Evolutionary conservation across 2,329 filamentous ascomycete genomes (phyloP), one percentile per base, ranked within the genome.

Genomic region (Chaetothyriales sp.): DNA sequence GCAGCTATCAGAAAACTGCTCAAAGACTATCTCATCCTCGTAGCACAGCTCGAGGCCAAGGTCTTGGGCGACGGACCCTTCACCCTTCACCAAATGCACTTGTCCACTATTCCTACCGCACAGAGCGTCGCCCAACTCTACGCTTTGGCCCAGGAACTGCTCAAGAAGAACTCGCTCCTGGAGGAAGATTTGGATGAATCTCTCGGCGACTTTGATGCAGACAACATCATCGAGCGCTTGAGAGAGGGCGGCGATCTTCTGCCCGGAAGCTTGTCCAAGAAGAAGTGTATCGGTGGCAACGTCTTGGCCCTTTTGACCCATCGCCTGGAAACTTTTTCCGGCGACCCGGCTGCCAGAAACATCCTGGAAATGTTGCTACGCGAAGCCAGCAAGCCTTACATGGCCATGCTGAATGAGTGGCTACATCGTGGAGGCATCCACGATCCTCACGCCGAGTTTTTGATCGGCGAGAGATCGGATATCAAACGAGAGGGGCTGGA

Each of bases 371-470:
- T 83, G 2, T 70, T 98, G 25, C 69, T 98, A 44, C 78, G 87
- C 51, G 90, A 97, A 67, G 85, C 90, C 1, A 95, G 89, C 62
- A 80, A 85, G 51, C 92, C 92, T 0, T 98, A 98, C 65, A 95
- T 97, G 89, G 78, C 79, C 44, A 98, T 98, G 92, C 73, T 98
- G 55, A 98, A 98, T 63, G 90, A 97, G 66, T 98, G 92, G 92
- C 73, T 98, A 15, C 92, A 98, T 64, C 90, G 94, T 63, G 92
- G 92, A 43, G 88, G 85, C 47, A 97, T 98, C 67, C 87, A 85
- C 63, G 92, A 98, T 65, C 88, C 89, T 0, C 90, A 97, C 66
- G 80, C 83, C 1, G 92, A 98, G 66, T 98, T 98, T 60, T 71
- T 98, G 50, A 83, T 98, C 64, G 94, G 94, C 64, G 92, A 97